Evolutionary conservation across 2,329 filamentous ascomycete genomes (phyloP).

Genomic region (Pseudogymnoascus verrucosus): DNA sequence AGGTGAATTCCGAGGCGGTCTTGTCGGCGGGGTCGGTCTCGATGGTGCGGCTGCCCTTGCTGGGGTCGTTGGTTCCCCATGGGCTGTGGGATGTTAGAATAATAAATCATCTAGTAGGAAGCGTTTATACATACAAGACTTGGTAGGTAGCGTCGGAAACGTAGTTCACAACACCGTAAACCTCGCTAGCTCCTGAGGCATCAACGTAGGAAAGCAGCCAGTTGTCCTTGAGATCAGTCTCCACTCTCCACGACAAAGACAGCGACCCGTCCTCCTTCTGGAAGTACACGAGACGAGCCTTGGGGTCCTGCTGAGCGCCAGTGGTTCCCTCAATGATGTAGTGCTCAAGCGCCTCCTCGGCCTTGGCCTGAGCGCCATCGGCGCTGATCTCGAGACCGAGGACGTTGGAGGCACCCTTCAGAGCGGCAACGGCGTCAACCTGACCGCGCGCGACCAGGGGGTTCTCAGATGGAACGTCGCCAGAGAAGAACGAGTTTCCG

Average conservation of each 20-base stretch:
- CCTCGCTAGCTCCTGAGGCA: slow-evolving; percentile 32
- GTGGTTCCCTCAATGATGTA: slow-evolving; percentile 40
- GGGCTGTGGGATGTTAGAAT: slow-evolving; percentile 27
- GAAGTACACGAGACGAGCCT: slow-evolving; percentile 48
- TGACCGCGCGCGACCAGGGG: slow-evolving; percentile 35
- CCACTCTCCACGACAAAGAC: slow-evolving; percentile 47
- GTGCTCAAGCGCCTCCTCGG: slow-evolving; percentile 30
- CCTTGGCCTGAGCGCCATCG: slow-evolving; percentile 32
- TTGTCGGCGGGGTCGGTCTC: slow-evolving; percentile 42
- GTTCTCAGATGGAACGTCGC: slow-evolving; percentile 34
- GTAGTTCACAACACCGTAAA: slow-evolving; percentile 50
- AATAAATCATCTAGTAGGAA: not conserved
- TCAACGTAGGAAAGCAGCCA: slow-evolving; percentile 54
- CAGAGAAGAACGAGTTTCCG: slow-evolving; percentile 42
- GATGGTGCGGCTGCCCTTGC: slow-evolving; percentile 37
- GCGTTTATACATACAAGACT: slow-evolving; percentile 37
- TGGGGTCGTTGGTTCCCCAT: slow-evolving; percentile 48
- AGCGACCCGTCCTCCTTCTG: slow-evolving; percentile 38
- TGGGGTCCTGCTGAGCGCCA: slow-evolving; percentile 43
- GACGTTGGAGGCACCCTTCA: slow-evolving; percentile 24
- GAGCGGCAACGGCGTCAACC: slow-evolving; percentile 36
- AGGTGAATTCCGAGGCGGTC: slow-evolving; percentile 42
- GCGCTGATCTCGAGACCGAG: slow-evolving; percentile 18
- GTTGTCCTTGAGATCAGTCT: slow-evolving; percentile 48
- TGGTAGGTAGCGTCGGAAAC: slow-evolving; percentile 46